These are phyloP conservation scores for Cornus controversa DNA, from an alignment of 148 eudicot species.

Conservation along the genomic window DNA sequence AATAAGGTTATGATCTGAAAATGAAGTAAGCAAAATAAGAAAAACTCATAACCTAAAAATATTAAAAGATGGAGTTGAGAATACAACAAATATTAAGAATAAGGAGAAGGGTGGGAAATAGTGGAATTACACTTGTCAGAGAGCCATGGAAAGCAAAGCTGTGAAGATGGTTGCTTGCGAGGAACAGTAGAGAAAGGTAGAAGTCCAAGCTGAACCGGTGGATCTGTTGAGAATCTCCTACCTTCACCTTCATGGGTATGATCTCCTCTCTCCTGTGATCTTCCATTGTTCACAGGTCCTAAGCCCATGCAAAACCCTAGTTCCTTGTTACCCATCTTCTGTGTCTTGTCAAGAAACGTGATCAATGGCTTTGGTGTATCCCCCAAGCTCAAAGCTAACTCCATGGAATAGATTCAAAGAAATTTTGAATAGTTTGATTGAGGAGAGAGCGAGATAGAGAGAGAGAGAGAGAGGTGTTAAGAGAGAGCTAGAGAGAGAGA, in stretches of 20 bases:
- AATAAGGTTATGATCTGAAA: too few species aligned
- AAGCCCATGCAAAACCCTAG: constrained; percentile 49
- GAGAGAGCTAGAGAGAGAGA: too few species aligned
- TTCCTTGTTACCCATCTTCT: constrained; percentile 17
- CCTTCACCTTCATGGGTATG: not conserved
- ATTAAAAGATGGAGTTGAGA: too few species aligned
- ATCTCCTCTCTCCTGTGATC: too few species aligned
- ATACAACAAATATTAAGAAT: too few species aligned
- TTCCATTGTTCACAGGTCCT: too few species aligned
- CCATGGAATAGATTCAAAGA: too few species aligned
- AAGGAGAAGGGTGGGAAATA: too few species aligned
- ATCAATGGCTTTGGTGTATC: constrained; percentile 30
- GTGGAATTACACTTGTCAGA: constrained; percentile 33
- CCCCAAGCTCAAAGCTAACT: constrained; percentile 51
- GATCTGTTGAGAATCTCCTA: constrained; percentile 24
- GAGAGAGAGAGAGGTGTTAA: too few species aligned
- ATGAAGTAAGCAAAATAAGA: too few species aligned
- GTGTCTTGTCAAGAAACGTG: constrained; percentile 21
- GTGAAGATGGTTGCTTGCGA: constrained; percentile 22
- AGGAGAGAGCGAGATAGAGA: not conserved
- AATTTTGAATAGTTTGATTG: too few species aligned
- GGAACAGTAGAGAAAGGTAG: constrained; percentile 42
- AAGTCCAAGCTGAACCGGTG: constrained; percentile 48
- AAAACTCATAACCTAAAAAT: too few species aligned
- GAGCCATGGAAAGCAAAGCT: constrained; percentile 33